Percentiles rank a stretch among this genome's conserved stretches.
Evolutionary conservation across 805 yeast genomes (phyloP).

Genomic region (Yarrowia bubula): DNA sequence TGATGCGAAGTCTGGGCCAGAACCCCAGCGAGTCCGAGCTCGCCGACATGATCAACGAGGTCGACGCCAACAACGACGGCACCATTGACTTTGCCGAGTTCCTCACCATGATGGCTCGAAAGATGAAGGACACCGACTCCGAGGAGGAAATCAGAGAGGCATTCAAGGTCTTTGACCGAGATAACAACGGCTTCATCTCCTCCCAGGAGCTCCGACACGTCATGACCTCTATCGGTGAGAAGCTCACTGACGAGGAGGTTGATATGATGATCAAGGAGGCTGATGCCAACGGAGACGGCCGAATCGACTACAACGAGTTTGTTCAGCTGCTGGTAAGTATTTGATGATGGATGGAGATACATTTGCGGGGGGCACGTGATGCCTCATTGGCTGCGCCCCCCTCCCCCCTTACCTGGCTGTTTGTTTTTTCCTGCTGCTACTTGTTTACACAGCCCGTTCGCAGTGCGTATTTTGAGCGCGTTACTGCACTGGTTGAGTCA

Average conservation of each 20-base stretch:
- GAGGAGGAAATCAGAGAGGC: slow-evolving; percentile 98
- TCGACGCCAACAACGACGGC: slow-evolving; percentile 93
- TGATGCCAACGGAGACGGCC: slow-evolving; percentile 81
- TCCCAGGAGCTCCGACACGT: slow-evolving; percentile 97
- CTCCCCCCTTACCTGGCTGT: not conserved
- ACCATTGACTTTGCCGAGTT: slow-evolving; percentile 79
- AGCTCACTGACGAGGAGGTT: slow-evolving; percentile 93
- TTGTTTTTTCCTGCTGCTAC: not conserved
- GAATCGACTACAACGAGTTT: slow-evolving; percentile 94
- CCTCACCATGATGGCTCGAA: slow-evolving; percentile 83
- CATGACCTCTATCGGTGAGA: slow-evolving; percentile 95
- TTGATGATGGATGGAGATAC: not conserved
- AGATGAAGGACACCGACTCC: slow-evolving; percentile 93
- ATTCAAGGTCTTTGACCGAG: slow-evolving; percentile 89
- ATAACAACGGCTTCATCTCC: slow-evolving; percentile 95
- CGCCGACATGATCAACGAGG: slow-evolving; percentile 95
- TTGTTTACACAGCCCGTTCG: slow-evolving; percentile 16
- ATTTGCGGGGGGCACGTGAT: not conserved
- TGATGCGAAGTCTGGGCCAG: slow-evolving; percentile 98
- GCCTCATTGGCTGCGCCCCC: not conserved
- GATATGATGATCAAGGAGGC: slow-evolving; percentile 97
- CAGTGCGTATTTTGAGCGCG: slow-evolving; percentile 13
- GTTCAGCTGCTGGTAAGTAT: slow-evolving; percentile 66
- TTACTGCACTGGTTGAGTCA: slow-evolving; percentile 16
- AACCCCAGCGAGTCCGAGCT: slow-evolving; percentile 96